Conservation (phyloP, 257 asterid genomes). For the Leptodermis oblonga region DNA sequence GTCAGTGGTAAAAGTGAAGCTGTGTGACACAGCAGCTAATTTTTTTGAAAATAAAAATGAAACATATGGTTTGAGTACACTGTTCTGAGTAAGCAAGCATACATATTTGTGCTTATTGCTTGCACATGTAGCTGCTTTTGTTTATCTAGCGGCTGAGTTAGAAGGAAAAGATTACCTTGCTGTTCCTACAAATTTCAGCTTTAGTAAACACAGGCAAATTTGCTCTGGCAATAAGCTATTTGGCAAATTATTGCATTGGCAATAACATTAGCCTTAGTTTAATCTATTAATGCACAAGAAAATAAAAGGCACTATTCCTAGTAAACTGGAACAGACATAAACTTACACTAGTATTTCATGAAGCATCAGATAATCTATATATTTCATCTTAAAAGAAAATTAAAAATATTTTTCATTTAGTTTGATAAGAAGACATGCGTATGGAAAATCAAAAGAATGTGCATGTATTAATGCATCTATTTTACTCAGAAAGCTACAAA, state of each 20-base stretch:
- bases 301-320: neutral
- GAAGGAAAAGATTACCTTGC: neutral
- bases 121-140: neutral
- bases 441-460: neutral
- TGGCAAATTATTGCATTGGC: no score
- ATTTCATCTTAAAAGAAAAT: neutral
- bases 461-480: neutral
- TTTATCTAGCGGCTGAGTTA: neutral
- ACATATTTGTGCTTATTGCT: neutral
- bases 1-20: neutral
- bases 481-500: neutral
- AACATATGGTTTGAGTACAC: neutral
- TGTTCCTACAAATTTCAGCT: neutral
- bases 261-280: no score
- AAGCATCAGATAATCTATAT: neutral
- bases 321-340: neutral
- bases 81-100: neutral
- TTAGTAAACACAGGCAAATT: no score
- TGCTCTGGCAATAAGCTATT: no score
- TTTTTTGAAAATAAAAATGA: neutral
- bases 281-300: no score
- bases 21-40: neutral
- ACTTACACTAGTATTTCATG: neutral
- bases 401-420: neutral
- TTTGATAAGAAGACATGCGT: neutral